Evolutionary conservation across 768 basidiomycete species (phyloP), one percentile per base, ranked within the genome.

Genomic region (Lanmaoa rubissima): DNA sequence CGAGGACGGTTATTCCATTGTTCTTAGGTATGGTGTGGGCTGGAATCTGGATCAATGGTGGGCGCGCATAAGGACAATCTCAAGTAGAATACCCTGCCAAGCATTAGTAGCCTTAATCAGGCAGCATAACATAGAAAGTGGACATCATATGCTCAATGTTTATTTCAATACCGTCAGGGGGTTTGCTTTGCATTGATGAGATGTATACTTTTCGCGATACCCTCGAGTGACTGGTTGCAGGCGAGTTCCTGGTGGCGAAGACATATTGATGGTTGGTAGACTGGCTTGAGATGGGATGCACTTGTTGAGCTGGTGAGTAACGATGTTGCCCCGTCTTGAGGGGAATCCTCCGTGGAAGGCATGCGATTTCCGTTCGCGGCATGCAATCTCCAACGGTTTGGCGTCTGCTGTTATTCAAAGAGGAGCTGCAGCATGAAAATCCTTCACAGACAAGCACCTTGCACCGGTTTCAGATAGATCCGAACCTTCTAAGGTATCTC

Each of bases 11-110:
- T 8, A 32, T 19, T 34, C 24, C 43, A 46, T 19, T 21, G 5
- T 21, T 44, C 48, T 35, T 41, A 24, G n/a, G 24, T 46, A 32
- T 24, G 51, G 32, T 59, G 54, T 60, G 63, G 61, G 40, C 49
- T 28, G 28, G 44, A 56, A 65, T 65, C 57, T 67, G 41, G 65
- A 65, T 65, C 42, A 41, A 31, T 50, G 49, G 53, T 38, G 19
- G 45, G 41, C 51, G n/a, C n/a, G 42, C 55, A 54, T 36, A 54
- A 66, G 56, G 50, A 39, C 34, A 49, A 64, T 54, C 40, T 55
- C 41, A 36, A 46, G 49, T n/a, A 45, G 53, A 19, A 53, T 48
- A 31, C 57, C 53, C 54, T 59, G 40, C 19, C 34, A 19, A 59
- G 44, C 38, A 32, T 41, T 17, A 17, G 26, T 17, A 17, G 26